These are phyloP conservation scores for Tetragonia tetragonoides DNA, from an alignment of 148 eudicot genomes.

Conservation along the genomic window DNA sequence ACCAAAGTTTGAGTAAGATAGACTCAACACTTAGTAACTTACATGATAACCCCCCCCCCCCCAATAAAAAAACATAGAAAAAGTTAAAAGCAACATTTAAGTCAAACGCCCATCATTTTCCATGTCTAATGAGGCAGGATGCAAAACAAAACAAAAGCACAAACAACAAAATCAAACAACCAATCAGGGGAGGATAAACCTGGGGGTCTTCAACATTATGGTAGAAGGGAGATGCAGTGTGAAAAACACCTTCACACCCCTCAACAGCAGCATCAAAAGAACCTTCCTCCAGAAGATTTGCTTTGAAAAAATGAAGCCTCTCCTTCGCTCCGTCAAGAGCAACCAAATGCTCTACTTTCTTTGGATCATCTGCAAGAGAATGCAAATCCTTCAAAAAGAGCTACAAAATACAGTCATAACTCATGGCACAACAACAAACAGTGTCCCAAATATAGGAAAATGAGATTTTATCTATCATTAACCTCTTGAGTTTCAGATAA, in stretches of 20 bases:
- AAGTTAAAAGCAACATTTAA: neutral
- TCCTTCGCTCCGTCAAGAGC: slow-evolving; percentile 45
- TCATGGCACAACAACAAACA: neutral
- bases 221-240: slow-evolving; percentile 44
- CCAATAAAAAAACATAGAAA: neutral
- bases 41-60: neutral
- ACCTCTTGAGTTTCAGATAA: neutral
- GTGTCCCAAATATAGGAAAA: neutral
- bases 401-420: neutral
- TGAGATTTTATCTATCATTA: neutral
- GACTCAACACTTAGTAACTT: neutral
- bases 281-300: slow-evolving; percentile 40
- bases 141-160: neutral
- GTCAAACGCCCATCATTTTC: neutral
- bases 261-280: slow-evolving; percentile 42
- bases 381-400: neutral
- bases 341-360: slow-evolving; percentile 40
- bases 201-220: slow-evolving; percentile 30
- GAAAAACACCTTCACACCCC: slow-evolving; percentile 48
- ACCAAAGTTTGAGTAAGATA: neutral
- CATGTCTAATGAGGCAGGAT: neutral
- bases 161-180: neutral
- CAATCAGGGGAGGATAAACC: slow-evolving; percentile 12
- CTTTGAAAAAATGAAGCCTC: slow-evolving; percentile 41
- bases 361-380: slow-evolving; percentile 33